Evolutionary conservation across 208 protist species (phyloP), one percentile per base, ranked within the genome.

Genomic region (Leptomonas seymouri): DNA sequence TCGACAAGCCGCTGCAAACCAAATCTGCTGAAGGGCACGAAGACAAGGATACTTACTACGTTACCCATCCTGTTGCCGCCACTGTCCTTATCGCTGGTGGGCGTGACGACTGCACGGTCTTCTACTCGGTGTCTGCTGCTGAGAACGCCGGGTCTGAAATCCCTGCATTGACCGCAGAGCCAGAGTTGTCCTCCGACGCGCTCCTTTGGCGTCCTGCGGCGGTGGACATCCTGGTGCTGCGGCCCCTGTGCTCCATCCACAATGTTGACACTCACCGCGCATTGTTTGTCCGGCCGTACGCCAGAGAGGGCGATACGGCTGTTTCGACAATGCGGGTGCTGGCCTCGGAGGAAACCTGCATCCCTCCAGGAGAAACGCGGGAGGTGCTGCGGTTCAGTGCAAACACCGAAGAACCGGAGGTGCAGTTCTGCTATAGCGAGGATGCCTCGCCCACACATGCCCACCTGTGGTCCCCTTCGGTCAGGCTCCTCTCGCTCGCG

Each of bases 401-500:
- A 1, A 34, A 66, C 49, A 57, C 71, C 8, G 61, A 34, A 9
- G 76, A 76, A 28, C 72, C 67, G 4, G 65, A 78, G 70, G 48
- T 84, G 28, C 69, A 67, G 41, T 81, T 80, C n/a, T 53, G 67
- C 27, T 80, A 80, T 42, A 31, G 50, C 45, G 54, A 18, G n/a
- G 25, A 44, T 11, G 41, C 16, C 3, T 23, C 50, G 11, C 25
- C 14, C 30, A 54, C 63, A 48, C 80, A 77, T 73, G 23, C 58
- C 0, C 59, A 65, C 31, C 30, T 39, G 21, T 89, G 84, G 84
- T 86, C 80, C 14, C 71, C 74, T 11, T 77, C 74, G 4, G 60
- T 89, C 5, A 71, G 66, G 44, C 69, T 89, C 21, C 72, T 75
- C 16, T 76, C 76, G 5, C 63, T 89, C 0, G 70, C 77, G 30